Evolutionary conservation across 1,284 basidiomycete genomes (phyloP).

Genomic region (Golubevia sp.): DNA sequence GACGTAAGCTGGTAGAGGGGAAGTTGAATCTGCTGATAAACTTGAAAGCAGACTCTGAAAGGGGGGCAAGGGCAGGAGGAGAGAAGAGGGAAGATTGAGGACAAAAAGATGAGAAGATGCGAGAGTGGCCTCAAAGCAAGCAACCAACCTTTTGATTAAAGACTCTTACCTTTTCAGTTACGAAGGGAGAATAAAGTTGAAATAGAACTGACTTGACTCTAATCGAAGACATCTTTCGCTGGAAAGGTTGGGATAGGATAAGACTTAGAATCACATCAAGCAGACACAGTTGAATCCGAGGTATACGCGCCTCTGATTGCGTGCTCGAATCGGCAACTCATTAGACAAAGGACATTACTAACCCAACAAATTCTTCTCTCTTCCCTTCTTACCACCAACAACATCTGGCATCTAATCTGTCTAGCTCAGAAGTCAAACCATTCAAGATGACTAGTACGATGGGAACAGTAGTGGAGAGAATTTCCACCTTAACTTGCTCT

Average conservation of each 20-base stretch:
- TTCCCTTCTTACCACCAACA: not conserved
- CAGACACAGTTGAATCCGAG: too few relatives aligned
- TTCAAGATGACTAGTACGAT: too few relatives aligned
- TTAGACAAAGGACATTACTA: too few relatives aligned
- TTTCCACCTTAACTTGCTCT: too few relatives aligned
- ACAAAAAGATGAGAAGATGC: not conserved
- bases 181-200: not conserved
- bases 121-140: not conserved
- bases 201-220: not conserved
- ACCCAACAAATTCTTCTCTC: too few relatives aligned
- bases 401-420: not conserved
- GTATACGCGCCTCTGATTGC: too few relatives aligned
- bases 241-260: not conserved
- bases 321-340: too few relatives aligned
- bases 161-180: not conserved
- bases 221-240: not conserved
- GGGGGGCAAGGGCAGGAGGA: not conserved
- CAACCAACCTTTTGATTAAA: not conserved
- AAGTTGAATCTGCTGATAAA: too few relatives aligned
- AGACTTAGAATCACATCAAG: too few relatives aligned
- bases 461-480: too few relatives aligned
- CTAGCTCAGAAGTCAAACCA: too few relatives aligned
- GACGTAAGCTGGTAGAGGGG: too few relatives aligned
- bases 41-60: not conserved
- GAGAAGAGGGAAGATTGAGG: not conserved